Percentiles rank a stretch among this genome's conserved stretches.
Conservation (phyloP, 805 yeast genomes). For the Zygoascus flipseniorum region DNA sequence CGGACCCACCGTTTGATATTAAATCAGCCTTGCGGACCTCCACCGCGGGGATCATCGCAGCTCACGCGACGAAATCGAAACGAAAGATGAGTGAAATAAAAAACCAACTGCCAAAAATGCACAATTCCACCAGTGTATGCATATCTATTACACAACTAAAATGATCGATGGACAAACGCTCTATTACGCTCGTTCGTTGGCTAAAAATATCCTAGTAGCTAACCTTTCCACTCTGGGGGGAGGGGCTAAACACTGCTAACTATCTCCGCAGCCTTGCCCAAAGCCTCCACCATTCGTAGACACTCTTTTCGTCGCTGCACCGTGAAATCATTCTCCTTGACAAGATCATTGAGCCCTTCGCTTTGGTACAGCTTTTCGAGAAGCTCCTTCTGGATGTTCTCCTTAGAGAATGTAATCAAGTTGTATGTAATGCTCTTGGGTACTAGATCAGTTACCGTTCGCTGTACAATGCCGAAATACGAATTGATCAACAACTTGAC, state of each 20-base stretch:
- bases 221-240: too few relatives aligned
- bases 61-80: too few relatives aligned
- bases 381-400: conserved; percentile 82
- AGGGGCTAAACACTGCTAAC: conserved; percentile 51
- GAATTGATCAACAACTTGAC: conserved; percentile 86
- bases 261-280: conserved; percentile 81
- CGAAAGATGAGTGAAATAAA: too few relatives aligned
- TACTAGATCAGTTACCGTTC: conserved; percentile 85
- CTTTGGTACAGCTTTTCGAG: conserved; percentile 78
- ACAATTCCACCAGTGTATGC: neutral
- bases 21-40: too few relatives aligned
- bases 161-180: neutral
- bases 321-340: conserved; percentile 85
- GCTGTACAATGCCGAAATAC: conserved; percentile 85
- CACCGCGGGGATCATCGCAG: too few relatives aligned
- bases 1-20: too few relatives aligned
- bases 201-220: neutral
- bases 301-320: conserved; percentile 93
- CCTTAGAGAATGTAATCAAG: conserved; percentile 74
- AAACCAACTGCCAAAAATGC: too few relatives aligned
- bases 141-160: neutral
- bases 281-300: conserved; percentile 87
- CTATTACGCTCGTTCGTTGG: neutral
- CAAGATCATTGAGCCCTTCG: conserved; percentile 59
- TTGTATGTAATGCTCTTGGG: conserved; percentile 95